These are phyloP conservation scores for Excoecaria cochinchinensis DNA, from an alignment of 345 rosid species.

Conservation along the genomic window DNA sequence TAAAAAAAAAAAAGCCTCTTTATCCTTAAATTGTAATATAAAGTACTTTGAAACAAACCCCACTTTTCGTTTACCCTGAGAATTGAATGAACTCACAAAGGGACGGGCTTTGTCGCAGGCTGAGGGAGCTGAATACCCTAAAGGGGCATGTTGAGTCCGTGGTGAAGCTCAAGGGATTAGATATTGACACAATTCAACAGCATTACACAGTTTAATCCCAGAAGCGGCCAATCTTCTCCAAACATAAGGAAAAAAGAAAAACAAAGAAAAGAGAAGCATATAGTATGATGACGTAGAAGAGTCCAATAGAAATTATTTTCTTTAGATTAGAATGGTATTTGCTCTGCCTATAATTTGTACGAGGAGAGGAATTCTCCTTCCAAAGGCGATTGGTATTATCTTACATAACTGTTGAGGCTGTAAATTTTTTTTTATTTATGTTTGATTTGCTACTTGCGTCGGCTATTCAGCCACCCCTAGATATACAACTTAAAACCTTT, in stretches of 20 bases:
- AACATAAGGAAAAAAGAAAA: no score
- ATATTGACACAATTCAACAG: conserved; percentile 77
- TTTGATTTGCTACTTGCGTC: not conserved
- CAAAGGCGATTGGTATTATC: not conserved
- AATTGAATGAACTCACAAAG: not conserved
- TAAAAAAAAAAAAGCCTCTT: no score
- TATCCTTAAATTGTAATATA: no score
- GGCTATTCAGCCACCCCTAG: no score
- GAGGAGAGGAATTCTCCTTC: conserved; percentile 2
- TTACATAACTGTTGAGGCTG: not conserved
- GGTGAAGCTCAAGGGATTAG: conserved; percentile 83
- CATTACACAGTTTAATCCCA: conserved; percentile 59
- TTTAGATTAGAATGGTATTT: not conserved
- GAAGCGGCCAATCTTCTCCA: not conserved
- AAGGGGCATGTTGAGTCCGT: conserved; percentile 87
- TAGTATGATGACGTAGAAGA: conserved; percentile 15
- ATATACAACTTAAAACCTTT: no score
- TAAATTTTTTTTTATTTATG: not conserved
- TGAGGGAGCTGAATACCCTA: conserved; percentile 68
- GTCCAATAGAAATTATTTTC: not conserved
- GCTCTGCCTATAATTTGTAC: not conserved
- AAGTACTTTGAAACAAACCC: not conserved
- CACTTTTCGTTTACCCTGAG: not conserved
- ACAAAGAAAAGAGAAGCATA: not conserved
- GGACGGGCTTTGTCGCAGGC: conserved; percentile 37